These are phyloP conservation scores for Pisolithus microcarpus DNA, from an alignment of 768 basidiomycete species.

Conservation along the genomic window DNA sequence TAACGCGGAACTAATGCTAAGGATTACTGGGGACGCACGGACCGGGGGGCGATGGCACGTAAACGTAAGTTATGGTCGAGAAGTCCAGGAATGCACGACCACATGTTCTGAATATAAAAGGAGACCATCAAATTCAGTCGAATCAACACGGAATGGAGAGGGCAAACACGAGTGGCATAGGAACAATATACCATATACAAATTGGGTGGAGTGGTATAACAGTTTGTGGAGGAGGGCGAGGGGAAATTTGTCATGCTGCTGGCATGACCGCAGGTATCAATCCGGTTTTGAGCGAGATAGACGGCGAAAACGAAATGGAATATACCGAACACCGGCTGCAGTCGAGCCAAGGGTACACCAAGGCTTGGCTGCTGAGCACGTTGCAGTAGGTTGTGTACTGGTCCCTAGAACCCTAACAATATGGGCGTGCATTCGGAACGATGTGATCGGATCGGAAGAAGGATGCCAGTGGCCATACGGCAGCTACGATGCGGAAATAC, in stretches of 20 bases:
- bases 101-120: constrained; percentile 29
- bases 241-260: constrained; percentile 34
- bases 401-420: constrained; percentile 35
- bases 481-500: constrained; percentile 40
- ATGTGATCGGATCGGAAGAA: not conserved
- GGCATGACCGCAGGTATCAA: constrained; percentile 23
- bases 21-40: constrained; percentile 26
- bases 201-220: constrained; percentile 51
- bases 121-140: not conserved
- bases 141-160: not conserved
- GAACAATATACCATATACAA: constrained; percentile 26
- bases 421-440: not conserved
- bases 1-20: constrained; percentile 25
- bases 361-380: constrained; percentile 40
- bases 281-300: constrained; percentile 7
- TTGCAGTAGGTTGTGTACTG: constrained; percentile 28
- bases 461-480: constrained; percentile 18
- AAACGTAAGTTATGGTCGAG: not conserved
- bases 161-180: not conserved
- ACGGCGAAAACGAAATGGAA: constrained; percentile 1
- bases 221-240: constrained; percentile 24
- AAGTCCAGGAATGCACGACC: no score
- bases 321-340: constrained; percentile 41
- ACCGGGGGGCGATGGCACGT: constrained; percentile 15
- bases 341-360: constrained; percentile 53